Percentiles rank a stretch among this genome's conserved stretches.
phyloP scores from a whole-genome alignment of 78 protist species.

The Cavenderia fasciculata region DNA sequence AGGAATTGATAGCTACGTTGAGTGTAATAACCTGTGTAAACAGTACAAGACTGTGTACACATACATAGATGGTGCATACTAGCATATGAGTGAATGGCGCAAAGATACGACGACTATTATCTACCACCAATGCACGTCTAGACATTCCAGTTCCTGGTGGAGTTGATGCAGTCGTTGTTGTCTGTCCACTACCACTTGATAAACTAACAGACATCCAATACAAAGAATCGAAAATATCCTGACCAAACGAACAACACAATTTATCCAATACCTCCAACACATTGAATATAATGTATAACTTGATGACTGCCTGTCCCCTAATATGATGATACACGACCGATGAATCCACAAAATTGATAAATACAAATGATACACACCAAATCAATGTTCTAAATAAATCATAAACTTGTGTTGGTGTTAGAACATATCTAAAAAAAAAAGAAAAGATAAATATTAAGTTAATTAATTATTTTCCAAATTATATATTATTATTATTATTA shows the following conservation, averaged over 20 bases:
- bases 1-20: slow-evolving; percentile 92
- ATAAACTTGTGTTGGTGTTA: slow-evolving; percentile 61
- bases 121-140: not conserved
- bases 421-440: slow-evolving; percentile 1
- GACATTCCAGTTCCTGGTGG: not conserved
- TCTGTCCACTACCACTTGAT: not conserved
- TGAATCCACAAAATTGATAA: slow-evolving; percentile 58
- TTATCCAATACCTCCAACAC: slow-evolving; percentile 88
- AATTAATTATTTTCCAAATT: not conserved
- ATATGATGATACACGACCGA: slow-evolving; percentile 89
- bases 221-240: slow-evolving; percentile 89
- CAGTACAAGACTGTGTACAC: slow-evolving; percentile 70
- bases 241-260: slow-evolving; percentile 88
- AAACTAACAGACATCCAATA: slow-evolving; percentile 65
- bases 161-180: not conserved
- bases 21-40: slow-evolving; percentile 84
- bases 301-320: slow-evolving; percentile 90
- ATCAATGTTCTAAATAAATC: slow-evolving; percentile 75
- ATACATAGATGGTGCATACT: slow-evolving; percentile 61
- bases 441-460: not conserved
- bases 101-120: not conserved
- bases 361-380: slow-evolving; percentile 38
- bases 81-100: slow-evolving; percentile 62
- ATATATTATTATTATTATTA: not conserved
- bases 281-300: slow-evolving; percentile 93